Percentiles rank a stretch among this genome's conserved stretches.
Evolutionary conservation across 129 eudicot genomes (phyloP).

Genomic region (Silybum marianum): DNA sequence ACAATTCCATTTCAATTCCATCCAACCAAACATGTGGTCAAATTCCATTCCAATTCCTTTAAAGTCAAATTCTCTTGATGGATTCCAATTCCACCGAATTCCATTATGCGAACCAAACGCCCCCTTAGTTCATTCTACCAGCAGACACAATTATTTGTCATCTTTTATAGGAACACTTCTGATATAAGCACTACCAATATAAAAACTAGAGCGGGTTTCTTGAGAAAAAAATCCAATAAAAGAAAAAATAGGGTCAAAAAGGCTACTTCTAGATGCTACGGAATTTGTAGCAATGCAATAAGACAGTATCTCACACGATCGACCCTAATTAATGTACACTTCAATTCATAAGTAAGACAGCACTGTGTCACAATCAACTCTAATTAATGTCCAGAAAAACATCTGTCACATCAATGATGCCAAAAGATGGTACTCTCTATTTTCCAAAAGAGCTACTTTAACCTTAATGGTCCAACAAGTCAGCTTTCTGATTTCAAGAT

Average conservation of each 20-base stretch:
- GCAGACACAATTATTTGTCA: background rate
- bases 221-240: background rate
- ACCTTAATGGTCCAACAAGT: background rate
- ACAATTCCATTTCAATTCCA: too few relatives aligned
- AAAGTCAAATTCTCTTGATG: too few relatives aligned
- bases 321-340: background rate
- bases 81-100: too few relatives aligned
- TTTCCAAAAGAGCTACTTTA: background rate
- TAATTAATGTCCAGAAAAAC: background rate
- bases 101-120: too few relatives aligned
- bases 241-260: background rate
- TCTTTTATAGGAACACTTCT: background rate
- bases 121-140: too few relatives aligned
- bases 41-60: too few relatives aligned
- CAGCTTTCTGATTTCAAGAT: background rate
- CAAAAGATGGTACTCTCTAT: background rate
- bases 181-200: background rate
- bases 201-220: background rate
- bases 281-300: background rate
- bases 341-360: background rate
- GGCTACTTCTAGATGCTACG: background rate
- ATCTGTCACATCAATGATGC: conserved; percentile 1
- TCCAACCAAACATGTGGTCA: too few relatives aligned
- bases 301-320: background rate
- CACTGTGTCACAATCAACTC: background rate